A percentile compares a stretch with the other conserved stretches of the same genome.
These are phyloP conservation scores for Wickerhamiella occidentalis DNA, from an alignment of 805 yeast genomes.

Conservation along the genomic window DNA sequence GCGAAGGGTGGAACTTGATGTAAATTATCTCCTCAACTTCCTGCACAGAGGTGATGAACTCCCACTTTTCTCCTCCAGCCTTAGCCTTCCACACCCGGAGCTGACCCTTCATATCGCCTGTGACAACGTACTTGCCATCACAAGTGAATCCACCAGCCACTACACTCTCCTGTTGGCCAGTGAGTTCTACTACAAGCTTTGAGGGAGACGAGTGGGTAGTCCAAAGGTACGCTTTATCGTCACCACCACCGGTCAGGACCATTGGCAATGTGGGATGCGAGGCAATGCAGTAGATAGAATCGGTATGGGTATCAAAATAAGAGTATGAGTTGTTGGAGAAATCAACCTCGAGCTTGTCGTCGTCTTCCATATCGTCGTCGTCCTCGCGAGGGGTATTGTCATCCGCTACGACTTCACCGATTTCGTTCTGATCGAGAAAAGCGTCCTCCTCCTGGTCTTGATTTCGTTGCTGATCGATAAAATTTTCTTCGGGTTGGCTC, in stretches of 20 bases:
- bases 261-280: constrained; percentile 72
- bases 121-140: constrained; percentile 68
- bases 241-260: constrained; percentile 93
- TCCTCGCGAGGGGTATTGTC: constrained; percentile 13
- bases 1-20: constrained; percentile 68
- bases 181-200: constrained; percentile 58
- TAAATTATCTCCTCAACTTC: constrained; percentile 87
- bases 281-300: constrained; percentile 72
- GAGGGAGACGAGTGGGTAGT: constrained; percentile 72
- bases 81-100: constrained; percentile 58
- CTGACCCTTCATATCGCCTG: constrained; percentile 93
- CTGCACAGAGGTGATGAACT: constrained; percentile 51
- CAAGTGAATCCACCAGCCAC: constrained; percentile 69
- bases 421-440: constrained; percentile 21
- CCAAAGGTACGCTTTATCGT: constrained; percentile 81
- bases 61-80: constrained; percentile 79
- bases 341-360: constrained; percentile 59
- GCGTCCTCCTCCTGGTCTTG: constrained; percentile 25
- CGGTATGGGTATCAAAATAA: constrained; percentile 82
- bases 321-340: constrained; percentile 79
- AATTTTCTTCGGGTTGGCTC: not conserved
- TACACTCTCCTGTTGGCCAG: constrained; percentile 81
- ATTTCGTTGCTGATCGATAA: not conserved
- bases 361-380: constrained; percentile 23
- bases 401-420: constrained; percentile 19